Conservation (phyloP, 192 early-diverging fungal genomes). For the Coemansia sp. region DNA sequence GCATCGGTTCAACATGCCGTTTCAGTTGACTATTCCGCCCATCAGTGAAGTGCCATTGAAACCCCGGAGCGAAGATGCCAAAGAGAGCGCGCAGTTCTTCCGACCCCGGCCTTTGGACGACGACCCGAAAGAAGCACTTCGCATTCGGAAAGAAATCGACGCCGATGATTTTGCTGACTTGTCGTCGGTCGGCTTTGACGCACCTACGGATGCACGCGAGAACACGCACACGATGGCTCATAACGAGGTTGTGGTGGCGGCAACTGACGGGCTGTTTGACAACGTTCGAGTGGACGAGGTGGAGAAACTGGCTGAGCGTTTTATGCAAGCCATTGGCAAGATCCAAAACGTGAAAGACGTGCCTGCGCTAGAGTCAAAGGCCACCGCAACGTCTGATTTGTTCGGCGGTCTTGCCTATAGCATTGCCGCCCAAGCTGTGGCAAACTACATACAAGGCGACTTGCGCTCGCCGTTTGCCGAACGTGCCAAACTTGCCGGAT, state of each 20-base stretch:
- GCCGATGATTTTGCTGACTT: slow-evolving; percentile 41
- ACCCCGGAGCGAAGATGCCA: background rate
- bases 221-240: slow-evolving; percentile 24
- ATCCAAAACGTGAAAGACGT: slow-evolving; percentile 6
- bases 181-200: slow-evolving; percentile 32
- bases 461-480: slow-evolving; percentile 54
- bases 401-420: slow-evolving; percentile 52
- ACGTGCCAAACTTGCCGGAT: slow-evolving; percentile 50
- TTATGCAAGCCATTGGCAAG: slow-evolving; percentile 43
- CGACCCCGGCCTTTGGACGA: slow-evolving; percentile 20
- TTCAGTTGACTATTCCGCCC: slow-evolving; percentile 50
- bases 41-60: slow-evolving; percentile 9
- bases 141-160: slow-evolving; percentile 13
- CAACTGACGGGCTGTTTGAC: slow-evolving; percentile 54
- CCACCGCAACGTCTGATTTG: slow-evolving; percentile 20
- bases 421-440: slow-evolving; percentile 46
- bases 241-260: slow-evolving; percentile 45
- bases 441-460: slow-evolving; percentile 48
- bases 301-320: slow-evolving; percentile 43
- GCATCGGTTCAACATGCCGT: slow-evolving; percentile 55
- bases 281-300: slow-evolving; percentile 50
- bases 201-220: slow-evolving; percentile 35
- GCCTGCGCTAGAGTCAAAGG: background rate
- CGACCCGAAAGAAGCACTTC: slow-evolving; percentile 1
- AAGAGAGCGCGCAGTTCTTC: slow-evolving; percentile 41